Evolutionary conservation across 2,329 filamentous ascomycete genomes (phyloP).

Genomic region (Aspergillus ochraceus): DNA sequence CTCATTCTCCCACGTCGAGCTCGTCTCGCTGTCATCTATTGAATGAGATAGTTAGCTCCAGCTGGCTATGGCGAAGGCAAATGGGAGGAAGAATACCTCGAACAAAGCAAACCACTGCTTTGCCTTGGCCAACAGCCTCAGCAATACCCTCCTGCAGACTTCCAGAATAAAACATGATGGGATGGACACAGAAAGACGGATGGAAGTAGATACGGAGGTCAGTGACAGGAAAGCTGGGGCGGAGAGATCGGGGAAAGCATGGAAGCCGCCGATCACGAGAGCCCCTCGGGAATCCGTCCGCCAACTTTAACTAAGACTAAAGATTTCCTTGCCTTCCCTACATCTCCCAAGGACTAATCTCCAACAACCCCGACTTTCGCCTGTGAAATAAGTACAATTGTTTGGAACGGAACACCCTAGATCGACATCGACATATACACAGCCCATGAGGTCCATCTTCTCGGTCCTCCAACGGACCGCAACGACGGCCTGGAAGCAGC

Average conservation of each 20-base stretch:
- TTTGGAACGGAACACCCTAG: neutral
- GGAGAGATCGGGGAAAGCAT: constrained; percentile 18
- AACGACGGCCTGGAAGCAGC: constrained; percentile 19
- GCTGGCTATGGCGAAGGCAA: too few species aligned
- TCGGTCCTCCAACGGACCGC: constrained; percentile 27
- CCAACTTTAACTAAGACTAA: too few species aligned
- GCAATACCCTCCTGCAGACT: constrained; percentile 78
- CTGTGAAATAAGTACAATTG: neutral
- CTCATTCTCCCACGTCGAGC: constrained; percentile 69
- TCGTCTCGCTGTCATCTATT: constrained; percentile 68
- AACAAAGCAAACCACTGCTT: constrained; percentile 83
- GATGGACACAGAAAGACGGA: neutral
- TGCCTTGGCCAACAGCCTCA: constrained; percentile 70
- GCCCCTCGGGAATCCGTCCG: constrained; percentile 17
- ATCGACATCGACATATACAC: neutral
- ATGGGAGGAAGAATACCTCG: constrained; percentile 58
- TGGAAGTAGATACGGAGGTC: neutral
- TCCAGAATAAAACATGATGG: constrained; percentile 75
- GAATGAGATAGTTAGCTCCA: constrained; percentile 12
- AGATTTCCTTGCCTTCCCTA: too few species aligned
- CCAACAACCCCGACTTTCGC: neutral
- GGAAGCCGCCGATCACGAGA: constrained; percentile 22
- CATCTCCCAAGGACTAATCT: too few species aligned
- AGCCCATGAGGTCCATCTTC: constrained; percentile 30
- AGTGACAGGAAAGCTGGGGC: neutral